Base-by-base conservation (phyloP, 768 basidiomycete species). In the Suillus bovinus region DNA sequence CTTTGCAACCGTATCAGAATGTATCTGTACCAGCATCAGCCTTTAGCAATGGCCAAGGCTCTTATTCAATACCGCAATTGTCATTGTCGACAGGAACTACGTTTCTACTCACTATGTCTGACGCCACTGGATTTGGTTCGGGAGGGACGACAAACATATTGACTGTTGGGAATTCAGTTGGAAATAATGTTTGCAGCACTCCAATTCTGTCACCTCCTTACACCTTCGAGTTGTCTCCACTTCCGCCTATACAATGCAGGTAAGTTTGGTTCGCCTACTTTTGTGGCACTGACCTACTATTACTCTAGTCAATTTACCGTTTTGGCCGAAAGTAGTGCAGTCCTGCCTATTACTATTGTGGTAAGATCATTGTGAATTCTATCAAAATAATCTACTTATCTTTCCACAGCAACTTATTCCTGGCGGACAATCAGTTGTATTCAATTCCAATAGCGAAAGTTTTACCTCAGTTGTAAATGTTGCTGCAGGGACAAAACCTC, bases 61-160 rank as follows among this genome's bases (percentile, higher is more conserved):
- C 81, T 0, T 90, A 79, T 69, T 74, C 79, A 10, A 69, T 80
- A 31, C 53, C 73, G 0, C 79, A 77, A 61, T 64, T 91, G 13
- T 76, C 79, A 2, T 73, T 86, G 42, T 34, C 71, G 17, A 67
- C 75, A 8, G 74, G 70, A 41, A 69, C 78, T 22, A 70, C 75
- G 58, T 76, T 90, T 53, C 54, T 90, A 16, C 62, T 87, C 24
- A 80, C 84, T 36, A 88, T 93, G 87, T 91, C 87, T 27, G 91
- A 93, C 68, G 78, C 84, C 17, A 82, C 82, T 31, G 89, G 89
- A 1, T 90, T 87, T 69, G 89, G 77, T 42, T 78, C 85, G 8
- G 91, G 90, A 3, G 90, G 89, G 29, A 78, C 79, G 31, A 81
- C 84, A 14, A 61, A 72, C 49, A 56, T 88, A 5, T 65, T 87